Evolutionary conservation across 768 basidiomycete species (phyloP).

Genomic region (Lenzites betulinus): DNA sequence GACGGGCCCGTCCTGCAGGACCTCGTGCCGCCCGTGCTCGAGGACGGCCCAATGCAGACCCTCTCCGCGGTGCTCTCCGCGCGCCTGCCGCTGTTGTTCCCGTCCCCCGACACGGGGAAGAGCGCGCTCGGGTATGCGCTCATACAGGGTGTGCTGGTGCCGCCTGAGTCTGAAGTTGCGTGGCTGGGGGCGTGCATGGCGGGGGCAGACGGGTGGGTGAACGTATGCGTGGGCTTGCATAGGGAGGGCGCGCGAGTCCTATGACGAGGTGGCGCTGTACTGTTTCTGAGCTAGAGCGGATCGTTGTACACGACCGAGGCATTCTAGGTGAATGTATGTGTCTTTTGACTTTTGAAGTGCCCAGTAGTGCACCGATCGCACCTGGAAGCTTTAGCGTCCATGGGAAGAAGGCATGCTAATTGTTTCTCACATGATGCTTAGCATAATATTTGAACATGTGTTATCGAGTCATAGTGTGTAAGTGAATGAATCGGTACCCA

Average conservation of each 20-base stretch:
- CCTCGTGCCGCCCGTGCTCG: constrained; percentile 74
- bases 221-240: constrained; percentile 71
- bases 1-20: constrained; percentile 93
- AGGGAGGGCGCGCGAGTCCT: constrained; percentile 23
- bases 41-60: constrained; percentile 75
- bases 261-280: not conserved
- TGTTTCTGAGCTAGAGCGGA: too few relatives aligned
- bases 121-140: constrained; percentile 71
- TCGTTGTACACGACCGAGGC: too few relatives aligned
- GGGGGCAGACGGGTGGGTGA: constrained; percentile 95
- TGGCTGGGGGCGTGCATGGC: constrained; percentile 93
- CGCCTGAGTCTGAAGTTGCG: constrained; percentile 85
- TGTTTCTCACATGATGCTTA: too few relatives aligned
- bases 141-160: constrained; percentile 82
- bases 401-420: too few relatives aligned
- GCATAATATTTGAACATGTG: too few relatives aligned
- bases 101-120: constrained; percentile 33
- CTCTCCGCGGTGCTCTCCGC: constrained; percentile 67
- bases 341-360: too few relatives aligned
- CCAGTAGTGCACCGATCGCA: too few relatives aligned
- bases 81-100: constrained; percentile 83
- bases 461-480: too few relatives aligned
- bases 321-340: too few relatives aligned
- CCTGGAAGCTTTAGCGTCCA: too few relatives aligned
- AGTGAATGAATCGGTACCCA: too few relatives aligned